Evolutionary conservation across 495 filamentous ascomycete species (phyloP), one percentile per base, ranked within the genome.

Genomic region (Rusavskia elegans): DNA sequence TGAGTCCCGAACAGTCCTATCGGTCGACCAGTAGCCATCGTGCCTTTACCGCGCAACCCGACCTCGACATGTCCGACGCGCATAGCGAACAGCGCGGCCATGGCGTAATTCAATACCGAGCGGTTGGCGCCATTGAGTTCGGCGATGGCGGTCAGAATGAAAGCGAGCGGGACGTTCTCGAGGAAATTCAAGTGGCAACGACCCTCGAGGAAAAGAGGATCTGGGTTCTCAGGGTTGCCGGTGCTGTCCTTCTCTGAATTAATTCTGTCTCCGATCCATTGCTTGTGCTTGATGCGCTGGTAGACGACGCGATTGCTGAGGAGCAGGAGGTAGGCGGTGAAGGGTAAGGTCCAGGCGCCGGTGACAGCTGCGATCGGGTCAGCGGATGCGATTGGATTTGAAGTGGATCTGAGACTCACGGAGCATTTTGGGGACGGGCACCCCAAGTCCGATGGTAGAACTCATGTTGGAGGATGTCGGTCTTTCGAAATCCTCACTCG

Each of bases 281-380:
- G 54, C 39, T 64, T 55, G 49, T 62, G 57, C 19, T 53, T 51
- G 9, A 73, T 42, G 17, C 71, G 66, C 32, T 67, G 59, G 48
- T 55, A 57, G 29, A 69, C 63, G 35, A 74, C 61, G 45, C 71
- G 66, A 50, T 59, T 61, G 53, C 62, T 62, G 17, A 74, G 63
- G 50, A 71, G 59, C 42, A 59, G 27, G 44, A 70, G 65, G 51
- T 73, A 73, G 9, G 66, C 67, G 13, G 67, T 64, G 58, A 73
- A 72, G 17, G 71, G 71, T 3, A 69, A 54, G 40, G 66, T 63
- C 58, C 66, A 74, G 44, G 63, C 63, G 59, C 67, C 69, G n/a
- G 64, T 70, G 17, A 72, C 61, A 14, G 71, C 68, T 70, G 52
- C 51, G 5, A 16, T 27, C 3, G 35, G 13, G 20, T 51, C 35